A percentile compares a stretch with the other conserved stretches of the same genome.
Conservation (phyloP, 805 yeast genomes). For the Scheffersomyces coipomensis region DNA sequence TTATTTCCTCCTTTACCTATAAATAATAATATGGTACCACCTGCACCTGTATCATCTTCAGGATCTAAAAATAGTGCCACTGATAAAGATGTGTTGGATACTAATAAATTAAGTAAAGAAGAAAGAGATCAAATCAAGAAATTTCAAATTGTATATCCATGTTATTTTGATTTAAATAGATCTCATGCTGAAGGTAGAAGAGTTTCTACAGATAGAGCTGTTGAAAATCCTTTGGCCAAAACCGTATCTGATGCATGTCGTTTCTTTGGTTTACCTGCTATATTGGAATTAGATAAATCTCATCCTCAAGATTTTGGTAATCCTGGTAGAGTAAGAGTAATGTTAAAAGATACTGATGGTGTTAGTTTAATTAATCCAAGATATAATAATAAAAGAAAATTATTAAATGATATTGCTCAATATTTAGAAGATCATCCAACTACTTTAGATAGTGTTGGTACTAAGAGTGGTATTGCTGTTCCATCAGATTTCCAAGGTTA, state of each 20-base stretch:
- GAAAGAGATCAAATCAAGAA: constrained; percentile 63
- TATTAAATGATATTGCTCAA: constrained; percentile 58
- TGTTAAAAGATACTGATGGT: constrained; percentile 49
- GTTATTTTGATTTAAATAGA: constrained; percentile 82
- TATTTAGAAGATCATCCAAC: constrained; percentile 71
- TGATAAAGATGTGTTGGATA: constrained; percentile 25
- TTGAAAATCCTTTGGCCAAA: constrained; percentile 84
- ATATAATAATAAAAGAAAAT: constrained; percentile 54
- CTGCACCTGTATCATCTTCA: constrained; percentile 9
- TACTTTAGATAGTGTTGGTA: constrained; percentile 52
- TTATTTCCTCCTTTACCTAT: constrained; percentile 28
- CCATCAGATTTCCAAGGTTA: constrained; percentile 61
- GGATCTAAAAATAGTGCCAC: constrained; percentile 7
- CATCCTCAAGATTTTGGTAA: constrained; percentile 98
- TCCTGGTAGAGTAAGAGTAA: constrained; percentile 90
- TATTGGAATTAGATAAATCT: constrained; percentile 75
- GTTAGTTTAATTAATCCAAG: constrained; percentile 36
- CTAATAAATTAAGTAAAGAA: constrained; percentile 45
- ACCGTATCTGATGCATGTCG: constrained; percentile 74
- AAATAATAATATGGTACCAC: constrained; percentile 4
- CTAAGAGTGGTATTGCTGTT: constrained; percentile 53
- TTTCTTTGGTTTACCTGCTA: constrained; percentile 34
- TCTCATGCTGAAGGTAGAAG: constrained; percentile 82
- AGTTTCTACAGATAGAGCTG: constrained; percentile 65
- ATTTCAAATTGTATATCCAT: constrained; percentile 82